phyloP scores from a whole-genome alignment of 805 yeast genomes.

The Starmera dryadoides region DNA sequence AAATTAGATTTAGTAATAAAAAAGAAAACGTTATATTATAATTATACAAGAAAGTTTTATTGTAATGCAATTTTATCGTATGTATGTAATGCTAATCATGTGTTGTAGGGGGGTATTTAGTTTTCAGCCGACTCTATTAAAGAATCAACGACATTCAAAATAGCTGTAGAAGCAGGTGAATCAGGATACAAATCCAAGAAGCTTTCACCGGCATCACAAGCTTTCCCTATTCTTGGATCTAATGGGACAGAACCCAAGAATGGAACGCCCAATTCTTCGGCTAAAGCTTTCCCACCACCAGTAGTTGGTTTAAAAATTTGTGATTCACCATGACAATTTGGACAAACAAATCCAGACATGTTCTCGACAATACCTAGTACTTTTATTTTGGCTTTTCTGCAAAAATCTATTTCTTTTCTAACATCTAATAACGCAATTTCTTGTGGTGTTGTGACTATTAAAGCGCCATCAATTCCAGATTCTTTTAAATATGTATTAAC shows the following conservation, averaged over 20 bases:
- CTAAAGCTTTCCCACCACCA: slow-evolving; percentile 87
- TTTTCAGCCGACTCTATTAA: slow-evolving; percentile 47
- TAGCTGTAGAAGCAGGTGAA: slow-evolving; percentile 87
- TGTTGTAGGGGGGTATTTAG: not conserved
- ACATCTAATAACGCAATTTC: slow-evolving; percentile 95
- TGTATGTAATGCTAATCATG: not conserved
- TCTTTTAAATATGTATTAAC: slow-evolving; percentile 84
- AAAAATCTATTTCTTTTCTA: slow-evolving; percentile 91
- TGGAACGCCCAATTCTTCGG: slow-evolving; percentile 69
- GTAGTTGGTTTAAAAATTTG: slow-evolving; percentile 91
- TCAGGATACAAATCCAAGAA: slow-evolving; percentile 82
- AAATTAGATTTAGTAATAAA: not conserved
- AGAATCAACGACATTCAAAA: slow-evolving; percentile 73
- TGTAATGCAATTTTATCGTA: not conserved
- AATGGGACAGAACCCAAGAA: slow-evolving; percentile 91
- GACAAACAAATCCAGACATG: slow-evolving; percentile 98
- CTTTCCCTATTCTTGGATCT: slow-evolving; percentile 88
- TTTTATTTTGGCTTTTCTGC: slow-evolving; percentile 82
- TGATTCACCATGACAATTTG: slow-evolving; percentile 84
- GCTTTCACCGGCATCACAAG: slow-evolving; percentile 82
- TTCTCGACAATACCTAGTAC: slow-evolving; percentile 91
- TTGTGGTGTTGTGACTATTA: slow-evolving; percentile 94
- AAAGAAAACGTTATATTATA: not conserved
- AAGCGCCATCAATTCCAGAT: slow-evolving; percentile 90
- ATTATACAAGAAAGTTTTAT: not conserved